Evolutionary conservation across 2,329 filamentous ascomycete genomes (phyloP).

Genomic region (Chrysoporthe cubensis): DNA sequence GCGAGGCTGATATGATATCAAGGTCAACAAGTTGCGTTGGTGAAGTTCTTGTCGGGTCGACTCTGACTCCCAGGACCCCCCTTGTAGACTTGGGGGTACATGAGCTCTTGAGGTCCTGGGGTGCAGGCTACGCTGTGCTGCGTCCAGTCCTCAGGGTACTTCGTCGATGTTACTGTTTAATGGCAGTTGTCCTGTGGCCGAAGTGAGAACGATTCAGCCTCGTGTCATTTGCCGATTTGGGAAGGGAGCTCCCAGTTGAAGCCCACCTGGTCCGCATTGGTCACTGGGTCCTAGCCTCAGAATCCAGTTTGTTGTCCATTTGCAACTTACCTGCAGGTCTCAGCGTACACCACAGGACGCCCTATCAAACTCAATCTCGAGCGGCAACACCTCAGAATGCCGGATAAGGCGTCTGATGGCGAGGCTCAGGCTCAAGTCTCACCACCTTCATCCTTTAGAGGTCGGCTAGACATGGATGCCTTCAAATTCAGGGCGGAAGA

Average conservation of each 20-base stretch:
- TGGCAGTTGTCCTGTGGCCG: neutral
- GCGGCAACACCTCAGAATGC: neutral
- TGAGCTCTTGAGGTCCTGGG: too few relatives aligned
- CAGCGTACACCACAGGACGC: neutral
- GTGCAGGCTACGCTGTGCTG: neutral
- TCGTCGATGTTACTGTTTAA: neutral
- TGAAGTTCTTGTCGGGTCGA: neutral
- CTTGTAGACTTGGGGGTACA: too few relatives aligned
- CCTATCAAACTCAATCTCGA: neutral
- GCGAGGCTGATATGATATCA: neutral
- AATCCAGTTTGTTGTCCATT: neutral
- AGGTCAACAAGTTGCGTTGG: neutral
- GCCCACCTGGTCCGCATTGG: too few relatives aligned
- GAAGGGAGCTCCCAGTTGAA: too few relatives aligned
- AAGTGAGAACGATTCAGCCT: neutral
- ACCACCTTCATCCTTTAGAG: conserved; percentile 44
- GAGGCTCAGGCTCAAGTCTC: neutral
- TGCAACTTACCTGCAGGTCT: neutral
- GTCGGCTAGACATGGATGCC: conserved; percentile 48
- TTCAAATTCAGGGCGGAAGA: conserved; percentile 44
- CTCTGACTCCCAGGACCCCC: neutral
- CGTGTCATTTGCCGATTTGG: too few relatives aligned
- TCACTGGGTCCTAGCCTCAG: neutral
- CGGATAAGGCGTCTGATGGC: neutral
- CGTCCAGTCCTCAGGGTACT: neutral